Percentiles rank a stretch among this genome's conserved stretches.
These are phyloP conservation scores for Aspergillus tanneri DNA, from an alignment of 2,329 filamentous ascomycete species.

Conservation along the genomic window DNA sequence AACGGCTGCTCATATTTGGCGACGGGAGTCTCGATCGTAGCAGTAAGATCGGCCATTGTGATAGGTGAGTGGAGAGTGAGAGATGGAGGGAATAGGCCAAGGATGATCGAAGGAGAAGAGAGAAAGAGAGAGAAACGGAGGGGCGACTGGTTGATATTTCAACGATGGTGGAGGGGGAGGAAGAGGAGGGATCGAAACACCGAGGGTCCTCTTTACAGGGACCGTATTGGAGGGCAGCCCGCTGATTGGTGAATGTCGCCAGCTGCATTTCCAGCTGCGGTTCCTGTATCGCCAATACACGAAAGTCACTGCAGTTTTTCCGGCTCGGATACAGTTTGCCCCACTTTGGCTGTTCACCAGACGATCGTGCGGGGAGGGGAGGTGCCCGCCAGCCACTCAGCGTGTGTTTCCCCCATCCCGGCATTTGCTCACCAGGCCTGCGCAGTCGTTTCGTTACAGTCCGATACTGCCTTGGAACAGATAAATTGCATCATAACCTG, in stretches of 20 bases:
- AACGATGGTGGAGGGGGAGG: no score
- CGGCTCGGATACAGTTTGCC: neutral
- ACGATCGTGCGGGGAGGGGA: slow-evolving; percentile 3
- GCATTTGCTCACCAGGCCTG: slow-evolving; percentile 2
- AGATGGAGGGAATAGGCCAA: neutral
- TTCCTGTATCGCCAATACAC: no score
- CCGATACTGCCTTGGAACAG: no score
- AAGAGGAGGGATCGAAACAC: neutral
- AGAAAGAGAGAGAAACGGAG: neutral
- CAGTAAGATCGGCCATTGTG: slow-evolving; percentile 28
- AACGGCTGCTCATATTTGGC: slow-evolving; percentile 41
- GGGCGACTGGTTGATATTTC: neutral
- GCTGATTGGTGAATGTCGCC: neutral
- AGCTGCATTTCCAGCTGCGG: neutral
- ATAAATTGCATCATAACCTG: neutral
- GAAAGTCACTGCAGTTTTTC: no score
- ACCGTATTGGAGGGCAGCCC: no score
- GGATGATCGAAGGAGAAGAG: neutral
- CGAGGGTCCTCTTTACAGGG: no score
- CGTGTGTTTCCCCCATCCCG: neutral
- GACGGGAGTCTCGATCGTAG: slow-evolving; percentile 38
- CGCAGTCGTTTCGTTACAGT: no score
- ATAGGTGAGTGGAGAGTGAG: slow-evolving; percentile 2
- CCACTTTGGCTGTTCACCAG: neutral
- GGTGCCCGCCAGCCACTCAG: neutral